Evolutionary conservation across 1,284 basidiomycete species (phyloP), one percentile per base, ranked within the genome.

Genomic region (Puccinia coronata): DNA sequence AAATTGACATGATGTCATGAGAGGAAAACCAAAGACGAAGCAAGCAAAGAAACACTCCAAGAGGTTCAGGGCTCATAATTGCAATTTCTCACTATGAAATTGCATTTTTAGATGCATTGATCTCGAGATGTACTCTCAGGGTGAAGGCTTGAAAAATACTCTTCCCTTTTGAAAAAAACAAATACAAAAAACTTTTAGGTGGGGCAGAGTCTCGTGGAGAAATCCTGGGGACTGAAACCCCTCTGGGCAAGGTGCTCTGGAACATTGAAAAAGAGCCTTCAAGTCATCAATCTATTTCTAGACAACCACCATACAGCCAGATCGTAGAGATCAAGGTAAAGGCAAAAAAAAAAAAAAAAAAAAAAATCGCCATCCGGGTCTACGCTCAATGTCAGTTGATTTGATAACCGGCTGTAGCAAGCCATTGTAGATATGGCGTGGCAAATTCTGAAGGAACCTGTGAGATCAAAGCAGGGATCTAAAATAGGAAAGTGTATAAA

Each of bases 351-450:
- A 39, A 41, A 63, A 34, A 9, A 41, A 34, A 23, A 39, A 63
- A 63, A 39, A 34, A 63, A 3, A 3, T 63, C 36, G 28, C 8
- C 3, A 31, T 41, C 8, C 61, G n/a, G 31, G 34, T 39, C 5
- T 3, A 5, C 36, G 31, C 14, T 8, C 61, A 23, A n/a, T n/a
- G n/a, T 81, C 34, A 81, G 34, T 75, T 74, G 51, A 81, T 74
- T 74, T 81, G 80, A 49, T 81, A 81, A 12, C 80, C 80, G 31
- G 80, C 71, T 47, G 80, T 61, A 39, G 71, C 71, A 51, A 81
- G 63, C 80, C 80, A 81, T 25, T 81, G 80, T 1, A 81, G 80
- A n/a, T 81, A 81, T 28, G 80, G 71, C n/a, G 80, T 65, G 25
- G 59, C 61, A n/a, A 67, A 75, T 43, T 73, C 61, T 8, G 80